Evolutionary conservation across 345 rosid genomes (phyloP).

Genomic region (Lumnitzera littorea): DNA sequence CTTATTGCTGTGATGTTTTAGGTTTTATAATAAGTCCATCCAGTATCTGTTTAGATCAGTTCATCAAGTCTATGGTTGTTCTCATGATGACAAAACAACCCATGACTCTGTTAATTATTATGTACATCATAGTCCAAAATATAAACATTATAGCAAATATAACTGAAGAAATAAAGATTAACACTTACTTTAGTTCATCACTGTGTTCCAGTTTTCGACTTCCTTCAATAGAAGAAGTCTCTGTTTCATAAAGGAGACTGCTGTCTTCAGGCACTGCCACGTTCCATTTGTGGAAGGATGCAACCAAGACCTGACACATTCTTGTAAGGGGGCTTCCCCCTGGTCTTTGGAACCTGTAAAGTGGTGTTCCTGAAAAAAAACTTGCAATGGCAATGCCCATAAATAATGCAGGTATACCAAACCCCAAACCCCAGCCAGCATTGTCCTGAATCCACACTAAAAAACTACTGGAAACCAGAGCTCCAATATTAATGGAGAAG

Average conservation of each 20-base stretch:
- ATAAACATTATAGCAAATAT: background rate
- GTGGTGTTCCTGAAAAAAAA: slow-evolving; percentile 83
- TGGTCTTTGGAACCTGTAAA: slow-evolving; percentile 83
- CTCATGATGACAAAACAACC: too few relatives aligned
- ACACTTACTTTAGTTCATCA: slow-evolving; percentile 47
- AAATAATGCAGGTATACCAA: slow-evolving; percentile 86
- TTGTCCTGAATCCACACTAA: slow-evolving; percentile 92
- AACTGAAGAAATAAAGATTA: background rate
- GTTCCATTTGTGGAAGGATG: slow-evolving; percentile 59
- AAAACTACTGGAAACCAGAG: slow-evolving; percentile 74
- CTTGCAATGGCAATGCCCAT: slow-evolving; percentile 80
- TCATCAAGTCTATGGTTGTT: too few relatives aligned
- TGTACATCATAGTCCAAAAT: background rate
- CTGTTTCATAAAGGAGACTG: slow-evolving; percentile 61
- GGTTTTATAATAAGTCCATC: too few relatives aligned
- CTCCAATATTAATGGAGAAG: slow-evolving; percentile 89
- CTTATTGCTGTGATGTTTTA: too few relatives aligned
- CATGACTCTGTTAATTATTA: too few relatives aligned
- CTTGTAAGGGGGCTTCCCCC: slow-evolving; percentile 92
- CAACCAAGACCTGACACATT: slow-evolving; percentile 76
- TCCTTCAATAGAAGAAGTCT: slow-evolving; percentile 60
- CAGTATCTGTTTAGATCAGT: too few relatives aligned
- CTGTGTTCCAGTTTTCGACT: slow-evolving; percentile 76
- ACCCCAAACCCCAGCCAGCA: slow-evolving; percentile 91
- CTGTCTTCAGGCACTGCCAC: slow-evolving; percentile 51